Percentiles rank a stretch among this genome's conserved stretches.
These are phyloP conservation scores for Nothopassalora personata DNA, from an alignment of 2,329 filamentous ascomycete genomes.

Conservation along the genomic window DNA sequence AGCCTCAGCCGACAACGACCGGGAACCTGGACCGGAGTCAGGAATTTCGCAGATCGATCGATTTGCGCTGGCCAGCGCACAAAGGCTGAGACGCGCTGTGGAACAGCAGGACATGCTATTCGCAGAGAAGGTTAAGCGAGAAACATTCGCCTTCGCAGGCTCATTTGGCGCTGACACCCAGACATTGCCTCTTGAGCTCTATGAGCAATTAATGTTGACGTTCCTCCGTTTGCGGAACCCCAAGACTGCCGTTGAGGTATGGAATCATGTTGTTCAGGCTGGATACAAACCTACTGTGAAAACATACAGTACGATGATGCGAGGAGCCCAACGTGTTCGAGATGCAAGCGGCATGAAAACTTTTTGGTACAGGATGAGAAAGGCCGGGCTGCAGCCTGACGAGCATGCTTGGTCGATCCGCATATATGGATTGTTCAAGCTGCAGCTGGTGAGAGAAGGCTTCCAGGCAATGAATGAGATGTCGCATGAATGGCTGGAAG, in stretches of 20 bases:
- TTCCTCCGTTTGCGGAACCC: constrained; percentile 43
- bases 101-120: constrained; percentile 4
- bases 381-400: constrained; percentile 58
- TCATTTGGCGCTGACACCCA: constrained; percentile 3
- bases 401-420: constrained; percentile 63
- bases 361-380: constrained; percentile 62
- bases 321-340: constrained; percentile 59
- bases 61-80: constrained; percentile 8
- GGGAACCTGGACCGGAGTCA: background rate
- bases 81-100: constrained; percentile 8
- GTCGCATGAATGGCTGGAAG: constrained; percentile 53
- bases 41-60: constrained; percentile 3
- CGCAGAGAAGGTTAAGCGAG: constrained; percentile 5
- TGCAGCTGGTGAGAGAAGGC: constrained; percentile 44
- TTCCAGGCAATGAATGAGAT: constrained; percentile 63
- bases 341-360: constrained; percentile 57
- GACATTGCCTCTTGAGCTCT: constrained; percentile 26
- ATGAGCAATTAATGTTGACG: constrained; percentile 42
- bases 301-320: constrained; percentile 69
- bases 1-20: background rate
- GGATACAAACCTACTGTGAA: constrained; percentile 55
- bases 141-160: constrained; percentile 6
- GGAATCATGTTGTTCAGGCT: constrained; percentile 52
- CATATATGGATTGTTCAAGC: constrained; percentile 59
- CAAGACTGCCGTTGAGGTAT: constrained; percentile 47